Conservation (phyloP, 2,329 filamentous ascomycete species). For the Alternaria consortialis region DNA sequence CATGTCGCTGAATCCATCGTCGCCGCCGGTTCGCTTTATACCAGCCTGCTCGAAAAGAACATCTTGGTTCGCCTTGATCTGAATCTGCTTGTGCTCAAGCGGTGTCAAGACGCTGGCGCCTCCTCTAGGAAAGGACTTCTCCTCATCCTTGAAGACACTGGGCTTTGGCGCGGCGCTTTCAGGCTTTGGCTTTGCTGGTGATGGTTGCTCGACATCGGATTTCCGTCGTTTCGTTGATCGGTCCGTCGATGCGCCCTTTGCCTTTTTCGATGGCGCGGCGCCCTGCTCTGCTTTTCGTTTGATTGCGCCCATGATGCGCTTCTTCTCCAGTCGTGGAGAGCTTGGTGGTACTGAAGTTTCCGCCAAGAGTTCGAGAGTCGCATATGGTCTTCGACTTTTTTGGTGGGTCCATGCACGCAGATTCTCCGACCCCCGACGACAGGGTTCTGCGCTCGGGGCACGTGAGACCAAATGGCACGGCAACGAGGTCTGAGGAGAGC, state of each 20-base stretch:
- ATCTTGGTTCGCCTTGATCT: slow-evolving; percentile 90
- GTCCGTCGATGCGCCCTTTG: slow-evolving; percentile 38
- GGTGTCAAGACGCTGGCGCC: slow-evolving; percentile 91
- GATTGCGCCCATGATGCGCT: slow-evolving; percentile 53
- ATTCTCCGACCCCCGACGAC: slow-evolving; percentile 19
- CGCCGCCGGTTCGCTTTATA: slow-evolving; percentile 64
- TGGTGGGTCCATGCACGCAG: slow-evolving; percentile 16
- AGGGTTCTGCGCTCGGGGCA: slow-evolving; percentile 7
- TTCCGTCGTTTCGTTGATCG: slow-evolving; percentile 51
- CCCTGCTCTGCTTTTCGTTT: slow-evolving; percentile 58
- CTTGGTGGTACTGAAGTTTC: slow-evolving; percentile 20
- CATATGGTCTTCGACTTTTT: slow-evolving; percentile 20
- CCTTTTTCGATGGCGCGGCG: slow-evolving; percentile 41
- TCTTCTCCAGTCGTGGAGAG: slow-evolving; percentile 7
- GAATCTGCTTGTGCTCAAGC: slow-evolving; percentile 94
- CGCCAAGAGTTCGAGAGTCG: slow-evolving; percentile 29
- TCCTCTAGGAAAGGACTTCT: slow-evolving; percentile 89
- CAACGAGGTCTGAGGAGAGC: neutral
- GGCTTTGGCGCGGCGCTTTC: slow-evolving; percentile 40
- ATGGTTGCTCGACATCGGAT: slow-evolving; percentile 41
- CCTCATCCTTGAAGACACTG: slow-evolving; percentile 74
- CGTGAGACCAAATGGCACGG: slow-evolving; percentile 10
- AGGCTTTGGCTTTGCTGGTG: slow-evolving; percentile 42
- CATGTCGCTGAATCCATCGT: slow-evolving; percentile 56
- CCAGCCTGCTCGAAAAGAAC: slow-evolving; percentile 83